Evolutionary conservation across 129 eudicot genomes (phyloP), one percentile per base, ranked within the genome.

Genomic region (Sambucus nigra): DNA sequence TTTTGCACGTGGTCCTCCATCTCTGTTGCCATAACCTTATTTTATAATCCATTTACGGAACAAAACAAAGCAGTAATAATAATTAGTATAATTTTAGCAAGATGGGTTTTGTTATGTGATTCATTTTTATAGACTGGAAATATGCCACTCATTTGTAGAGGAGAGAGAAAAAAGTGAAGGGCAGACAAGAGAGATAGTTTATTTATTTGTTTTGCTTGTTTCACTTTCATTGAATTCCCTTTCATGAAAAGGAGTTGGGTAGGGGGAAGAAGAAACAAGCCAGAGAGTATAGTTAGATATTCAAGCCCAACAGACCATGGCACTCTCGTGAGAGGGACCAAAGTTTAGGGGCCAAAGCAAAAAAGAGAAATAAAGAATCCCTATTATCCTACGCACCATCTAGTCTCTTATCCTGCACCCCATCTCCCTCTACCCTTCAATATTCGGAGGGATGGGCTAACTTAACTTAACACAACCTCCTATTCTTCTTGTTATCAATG

Each of bases 271-370:
- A 77, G 68, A 35, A 78, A 55, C 55, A 66, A 59, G 65, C 20
- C 57, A 70, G 71, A 25, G 51, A 6, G 31, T 31, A 53, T 31
- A 25, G 58, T 25, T 28, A 22, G 40, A 19, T 27, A 21, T 44
- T 55, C 65, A 69, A 73, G 75, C 81, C 75, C 55, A 57, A 74
- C 77, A 79, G 70, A 73, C 92, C 85, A 84, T 78, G 88, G 86
- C 71, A 76, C 62, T 64, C 87, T 73, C 95, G 94, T 84, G 97
- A 88, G 72, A 66, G 76, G 61, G 85, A 89, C 82, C 46, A 78
- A 80, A 78, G 80, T 74, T 71, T 59, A 71, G 80, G 64, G 70
- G 40, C 80, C 74, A 73, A 44, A 69, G 50, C 44, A 59, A 31
- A 32, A 53, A 67, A 21, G 69, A 38, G 63, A 45, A 53, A 58